Conservation (phyloP, 208 protist species). For the Wallacemonas sp. region DNA sequence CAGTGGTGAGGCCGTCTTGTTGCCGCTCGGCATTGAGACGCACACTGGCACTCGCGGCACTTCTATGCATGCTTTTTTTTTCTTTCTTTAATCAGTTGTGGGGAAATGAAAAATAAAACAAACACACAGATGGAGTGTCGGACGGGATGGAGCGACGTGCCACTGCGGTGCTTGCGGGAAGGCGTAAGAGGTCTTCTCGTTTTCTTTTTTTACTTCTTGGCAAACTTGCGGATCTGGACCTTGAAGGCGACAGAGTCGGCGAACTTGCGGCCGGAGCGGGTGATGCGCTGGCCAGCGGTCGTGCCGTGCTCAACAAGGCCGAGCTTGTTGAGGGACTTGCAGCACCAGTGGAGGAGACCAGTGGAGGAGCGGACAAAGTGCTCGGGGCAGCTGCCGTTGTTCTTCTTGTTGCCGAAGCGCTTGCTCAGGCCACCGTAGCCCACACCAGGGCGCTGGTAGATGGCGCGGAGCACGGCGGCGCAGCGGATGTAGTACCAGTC, state of each 20-base stretch:
- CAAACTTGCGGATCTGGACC: conserved; percentile 75
- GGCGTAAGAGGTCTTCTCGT: neutral
- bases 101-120: too few species aligned
- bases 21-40: too few species aligned
- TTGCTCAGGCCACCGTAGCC: conserved; percentile 95
- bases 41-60: too few species aligned
- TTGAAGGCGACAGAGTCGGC: conserved; percentile 95
- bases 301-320: conserved; percentile 89
- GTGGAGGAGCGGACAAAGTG: conserved; percentile 85
- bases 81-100: too few species aligned
- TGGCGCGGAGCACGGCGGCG: conserved; percentile 96
- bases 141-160: too few species aligned
- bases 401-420: conserved; percentile 94
- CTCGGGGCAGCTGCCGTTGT: conserved; percentile 85
- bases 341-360: conserved; percentile 92
- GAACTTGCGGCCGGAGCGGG: conserved; percentile 93
- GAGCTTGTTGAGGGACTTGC: conserved; percentile 95
- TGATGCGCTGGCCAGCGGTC: conserved; percentile 91
- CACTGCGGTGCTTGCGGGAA: neutral
- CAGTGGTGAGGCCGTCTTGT: too few species aligned
- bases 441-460: conserved; percentile 95
- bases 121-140: too few species aligned
- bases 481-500: conserved; percentile 99
- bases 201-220: conserved; percentile 37
- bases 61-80: too few species aligned